A percentile compares a stretch with the other conserved stretches of the same genome.
phyloP scores from a whole-genome alignment of 345 rosid genomes.

The Camelina hispida region DNA sequence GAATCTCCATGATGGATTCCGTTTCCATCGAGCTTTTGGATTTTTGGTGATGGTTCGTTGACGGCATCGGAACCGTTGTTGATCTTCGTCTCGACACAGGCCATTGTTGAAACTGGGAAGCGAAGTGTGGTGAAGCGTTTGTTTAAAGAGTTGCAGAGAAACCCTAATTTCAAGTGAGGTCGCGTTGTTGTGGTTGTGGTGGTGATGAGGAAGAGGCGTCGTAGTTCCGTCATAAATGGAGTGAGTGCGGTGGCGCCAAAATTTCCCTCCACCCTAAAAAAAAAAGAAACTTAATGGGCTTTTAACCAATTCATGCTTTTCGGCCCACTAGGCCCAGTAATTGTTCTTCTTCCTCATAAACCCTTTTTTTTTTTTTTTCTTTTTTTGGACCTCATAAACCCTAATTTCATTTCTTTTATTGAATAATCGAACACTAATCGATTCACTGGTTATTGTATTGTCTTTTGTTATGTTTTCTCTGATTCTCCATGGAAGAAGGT shows the following conservation, averaged over 20 bases:
- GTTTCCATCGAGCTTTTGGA: constrained; percentile 55
- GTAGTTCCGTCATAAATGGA: constrained; percentile 34
- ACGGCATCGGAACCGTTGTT: constrained; percentile 39
- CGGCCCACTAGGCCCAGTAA: constrained; percentile 31
- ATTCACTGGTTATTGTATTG: no score
- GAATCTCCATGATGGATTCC: constrained; percentile 42
- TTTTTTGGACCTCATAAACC: no score
- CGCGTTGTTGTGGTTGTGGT: background rate
- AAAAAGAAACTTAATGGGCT: constrained; percentile 4
- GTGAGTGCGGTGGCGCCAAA: constrained; percentile 43
- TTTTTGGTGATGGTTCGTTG: constrained; percentile 48
- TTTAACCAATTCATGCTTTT: background rate
- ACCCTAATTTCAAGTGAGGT: constrained; percentile 42
- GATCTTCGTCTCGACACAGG: constrained; percentile 28
- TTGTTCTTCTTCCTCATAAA: no score
- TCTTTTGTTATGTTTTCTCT: constrained; percentile 8
- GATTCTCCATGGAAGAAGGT: constrained; percentile 26
- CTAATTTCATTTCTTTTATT: no score
- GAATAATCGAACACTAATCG: no score
- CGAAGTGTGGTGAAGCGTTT: background rate
- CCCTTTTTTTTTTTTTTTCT: no score
- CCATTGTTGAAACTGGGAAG: constrained; percentile 23
- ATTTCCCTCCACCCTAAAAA: constrained; percentile 39
- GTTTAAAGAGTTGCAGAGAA: constrained; percentile 4
- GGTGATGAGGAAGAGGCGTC: constrained; percentile 8